Evolutionary conservation across 176 grass and related monocot species (phyloP), one percentile per base, ranked within the genome.

Genomic region (Sorghum bicolor): DNA sequence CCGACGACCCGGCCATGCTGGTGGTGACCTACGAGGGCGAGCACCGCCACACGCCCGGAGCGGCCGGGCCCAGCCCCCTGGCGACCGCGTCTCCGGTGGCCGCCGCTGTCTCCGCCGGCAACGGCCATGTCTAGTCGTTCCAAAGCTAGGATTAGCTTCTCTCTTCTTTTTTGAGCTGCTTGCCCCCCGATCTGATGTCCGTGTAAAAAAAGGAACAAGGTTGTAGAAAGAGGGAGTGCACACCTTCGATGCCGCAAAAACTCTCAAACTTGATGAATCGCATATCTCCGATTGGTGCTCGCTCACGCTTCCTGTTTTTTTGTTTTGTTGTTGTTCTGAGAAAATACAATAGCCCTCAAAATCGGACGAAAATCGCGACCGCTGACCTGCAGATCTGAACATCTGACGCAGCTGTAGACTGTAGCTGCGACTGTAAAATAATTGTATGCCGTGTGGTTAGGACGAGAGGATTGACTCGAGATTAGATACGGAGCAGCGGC

Each of bases 21-120:
- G 84, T 92, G 67, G 96, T 98, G n/a, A 98, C 96, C 1, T 98
- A 98, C 76, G 96, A 98, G 60, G 93, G 93, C 30, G 96, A 95
- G 72, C 96, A 98, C 83, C 89, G 85, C 50, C 96, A 98, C 85
- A 79, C 92, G 22, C 84, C 89, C 7, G 83, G 24, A 3, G 45
- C 24, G 0, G 10, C 70, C 25, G 37, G 64, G 67, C 70, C 73
- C 30, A 44, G 76, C 58, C 79, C 69, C 5, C 60, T 84, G 5
- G 32, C 30, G 0, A 5, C 67, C 12, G 4, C 38, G 57, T 16
- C 64, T 45, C 78, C 75, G 41, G 19, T 39, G 37, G 62, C 31
- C 64, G 50, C 19, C 0, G 55, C 70, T 24, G 70, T 48, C 33
- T 72, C 88, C 8, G 84, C 74, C 67, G 79, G 73, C 84, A 83